Evolutionary conservation across 2,329 filamentous ascomycete genomes (phyloP).

Genomic region (Setomelanomma holmii): DNA sequence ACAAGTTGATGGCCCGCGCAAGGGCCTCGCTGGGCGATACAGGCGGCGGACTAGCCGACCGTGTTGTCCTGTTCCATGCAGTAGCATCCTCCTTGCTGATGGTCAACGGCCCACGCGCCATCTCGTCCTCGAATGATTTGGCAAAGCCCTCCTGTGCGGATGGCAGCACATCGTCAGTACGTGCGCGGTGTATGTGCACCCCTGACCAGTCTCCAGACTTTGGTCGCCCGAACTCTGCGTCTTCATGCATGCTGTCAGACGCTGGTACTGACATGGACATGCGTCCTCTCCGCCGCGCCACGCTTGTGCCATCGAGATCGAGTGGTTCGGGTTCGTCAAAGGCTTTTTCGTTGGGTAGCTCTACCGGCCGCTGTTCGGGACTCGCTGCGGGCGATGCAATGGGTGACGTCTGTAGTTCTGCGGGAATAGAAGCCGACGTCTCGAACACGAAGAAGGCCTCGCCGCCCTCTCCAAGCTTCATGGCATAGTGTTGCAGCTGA

Average conservation of each 20-base stretch:
- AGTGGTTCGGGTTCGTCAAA: slow-evolving; percentile 75
- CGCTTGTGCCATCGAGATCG: slow-evolving; percentile 63
- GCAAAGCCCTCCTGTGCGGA: slow-evolving; percentile 50
- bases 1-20: slow-evolving; percentile 81
- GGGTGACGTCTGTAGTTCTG: slow-evolving; percentile 91
- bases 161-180: slow-evolving; percentile 63
- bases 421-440: slow-evolving; percentile 89
- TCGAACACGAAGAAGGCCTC: slow-evolving; percentile 99
- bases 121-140: slow-evolving; percentile 34
- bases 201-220: slow-evolving; percentile 48
- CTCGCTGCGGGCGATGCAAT: slow-evolving; percentile 89
- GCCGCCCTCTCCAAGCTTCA: slow-evolving; percentile 97
- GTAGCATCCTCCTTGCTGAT: slow-evolving; percentile 45
- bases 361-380: slow-evolving; percentile 67
- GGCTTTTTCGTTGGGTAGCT: slow-evolving; percentile 52
- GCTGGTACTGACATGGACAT: slow-evolving; percentile 40
- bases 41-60: slow-evolving; percentile 80
- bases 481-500: slow-evolving; percentile 88
- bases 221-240: slow-evolving; percentile 27
- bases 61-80: slow-evolving; percentile 44
- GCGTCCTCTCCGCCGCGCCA: slow-evolving; percentile 30
- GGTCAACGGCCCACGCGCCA: slow-evolving; percentile 36
- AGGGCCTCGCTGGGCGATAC: slow-evolving; percentile 77
- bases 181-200: slow-evolving; percentile 50
- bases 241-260: slow-evolving; percentile 25